Evolutionary conservation across 495 filamentous ascomycete genomes (phyloP).

Genomic region (Clavariopsis aquatica): DNA sequence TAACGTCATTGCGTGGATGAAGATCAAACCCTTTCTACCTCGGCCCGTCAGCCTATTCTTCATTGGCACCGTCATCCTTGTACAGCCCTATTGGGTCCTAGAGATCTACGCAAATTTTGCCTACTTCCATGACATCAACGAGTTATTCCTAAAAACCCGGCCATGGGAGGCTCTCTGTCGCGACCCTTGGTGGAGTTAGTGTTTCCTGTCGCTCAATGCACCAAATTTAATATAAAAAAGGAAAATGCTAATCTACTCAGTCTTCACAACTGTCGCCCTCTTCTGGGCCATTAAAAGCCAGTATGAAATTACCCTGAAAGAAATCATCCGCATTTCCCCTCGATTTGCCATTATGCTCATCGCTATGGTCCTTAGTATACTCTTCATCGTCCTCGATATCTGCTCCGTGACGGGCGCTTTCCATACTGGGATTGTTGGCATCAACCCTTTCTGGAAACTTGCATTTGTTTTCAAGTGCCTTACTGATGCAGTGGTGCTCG

Average conservation of each 20-base stretch:
- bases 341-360: conserved; percentile 59
- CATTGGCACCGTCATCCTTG: conserved; percentile 44
- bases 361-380: conserved; percentile 56
- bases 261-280: conserved; percentile 54
- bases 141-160: conserved; percentile 52
- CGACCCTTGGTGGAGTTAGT: conserved; percentile 59
- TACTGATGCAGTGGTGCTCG: conserved; percentile 60
- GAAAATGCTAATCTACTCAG: not conserved
- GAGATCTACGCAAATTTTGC: conserved; percentile 48
- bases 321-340: conserved; percentile 54
- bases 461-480: conserved; percentile 63
- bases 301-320: conserved; percentile 54
- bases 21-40: conserved; percentile 45
- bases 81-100: conserved; percentile 45
- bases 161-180: conserved; percentile 57
- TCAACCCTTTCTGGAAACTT: conserved; percentile 55
- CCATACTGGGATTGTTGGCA: conserved; percentile 39
- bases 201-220: not conserved
- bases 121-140: conserved; percentile 43
- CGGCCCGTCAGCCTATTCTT: conserved; percentile 38
- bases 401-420: conserved; percentile 42
- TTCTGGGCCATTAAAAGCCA: conserved; percentile 57
- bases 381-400: conserved; percentile 58
- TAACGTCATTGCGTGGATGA: conserved; percentile 49
- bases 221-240: not conserved